Evolutionary conservation across 768 basidiomycete species (phyloP).

Genomic region (Termitomyces sp.): DNA sequence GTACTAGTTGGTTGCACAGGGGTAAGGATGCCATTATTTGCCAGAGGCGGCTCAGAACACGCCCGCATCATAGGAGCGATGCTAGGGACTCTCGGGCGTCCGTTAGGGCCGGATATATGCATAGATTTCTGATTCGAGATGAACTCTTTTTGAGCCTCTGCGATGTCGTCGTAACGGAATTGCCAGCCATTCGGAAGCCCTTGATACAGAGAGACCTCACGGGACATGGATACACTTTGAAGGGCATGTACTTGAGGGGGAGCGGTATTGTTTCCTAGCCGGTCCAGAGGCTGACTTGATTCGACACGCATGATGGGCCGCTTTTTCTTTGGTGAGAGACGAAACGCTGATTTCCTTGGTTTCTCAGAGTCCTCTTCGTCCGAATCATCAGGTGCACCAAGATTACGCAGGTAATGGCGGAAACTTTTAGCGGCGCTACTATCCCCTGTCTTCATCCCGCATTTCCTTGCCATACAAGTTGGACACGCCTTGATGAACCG

Average conservation of each 20-base stretch:
- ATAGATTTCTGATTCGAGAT: slow-evolving; percentile 2
- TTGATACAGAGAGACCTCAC: slow-evolving; percentile 41
- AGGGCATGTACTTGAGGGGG: slow-evolving; percentile 7
- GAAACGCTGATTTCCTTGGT: background rate
- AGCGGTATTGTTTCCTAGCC: slow-evolving; percentile 7
- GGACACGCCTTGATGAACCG: slow-evolving; percentile 78
- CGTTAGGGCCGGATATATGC: slow-evolving; percentile 4
- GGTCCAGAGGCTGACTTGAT: slow-evolving; percentile 2
- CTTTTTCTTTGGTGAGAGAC: background rate
- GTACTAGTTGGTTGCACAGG: slow-evolving; percentile 16
- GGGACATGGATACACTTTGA: slow-evolving; percentile 31
- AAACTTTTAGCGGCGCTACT: slow-evolving; percentile 7
- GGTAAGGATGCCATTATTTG: background rate
- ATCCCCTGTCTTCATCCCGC: slow-evolving; percentile 22
- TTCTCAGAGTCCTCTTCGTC: background rate
- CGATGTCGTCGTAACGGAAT: slow-evolving; percentile 31
- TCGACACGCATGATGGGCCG: background rate
- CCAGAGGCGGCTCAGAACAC: slow-evolving; percentile 1
- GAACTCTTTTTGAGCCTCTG: slow-evolving; percentile 23
- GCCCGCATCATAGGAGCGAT: slow-evolving; percentile 29
- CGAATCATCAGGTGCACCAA: background rate
- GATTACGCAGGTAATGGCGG: slow-evolving; percentile 10
- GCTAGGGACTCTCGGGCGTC: slow-evolving; percentile 34
- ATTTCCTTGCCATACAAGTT: slow-evolving; percentile 54
- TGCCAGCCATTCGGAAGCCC: slow-evolving; percentile 47